Percentiles rank a stretch among this genome's conserved stretches.
phyloP scores from a whole-genome alignment of 371 early-diverging fungal species.

The Actinomucor elegans region DNA sequence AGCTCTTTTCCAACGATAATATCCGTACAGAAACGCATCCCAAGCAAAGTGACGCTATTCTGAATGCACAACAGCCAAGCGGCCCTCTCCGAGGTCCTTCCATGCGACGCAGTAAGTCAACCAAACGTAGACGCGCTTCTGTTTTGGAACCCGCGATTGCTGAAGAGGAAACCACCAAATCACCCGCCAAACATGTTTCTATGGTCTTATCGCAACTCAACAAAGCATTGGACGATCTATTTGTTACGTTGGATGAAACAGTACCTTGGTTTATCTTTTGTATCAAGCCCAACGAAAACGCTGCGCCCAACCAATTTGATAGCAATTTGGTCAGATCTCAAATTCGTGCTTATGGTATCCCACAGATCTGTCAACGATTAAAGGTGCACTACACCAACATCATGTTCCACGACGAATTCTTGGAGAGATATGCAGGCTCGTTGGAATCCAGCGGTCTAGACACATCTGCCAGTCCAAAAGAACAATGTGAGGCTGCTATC shows the following conservation, averaged over 20 bases:
- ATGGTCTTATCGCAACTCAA: constrained; percentile 65
- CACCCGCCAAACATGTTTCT: neutral
- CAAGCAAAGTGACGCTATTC: constrained; percentile 56
- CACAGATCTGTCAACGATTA: constrained; percentile 37
- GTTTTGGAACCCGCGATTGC: constrained; percentile 4
- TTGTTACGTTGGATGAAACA: constrained; percentile 83
- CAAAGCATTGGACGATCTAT: constrained; percentile 71
- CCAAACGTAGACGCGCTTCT: constrained; percentile 15
- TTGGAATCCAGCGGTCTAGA: constrained; percentile 12
- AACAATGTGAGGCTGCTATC: constrained; percentile 59
- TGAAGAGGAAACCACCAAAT: constrained; percentile 6
- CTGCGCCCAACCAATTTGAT: constrained; percentile 64
- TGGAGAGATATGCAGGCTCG: constrained; percentile 53
- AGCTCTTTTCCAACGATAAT: constrained; percentile 37
- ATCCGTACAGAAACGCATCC: constrained; percentile 65
- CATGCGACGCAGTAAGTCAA: constrained; percentile 44
- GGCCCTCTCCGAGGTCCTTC: constrained; percentile 55
- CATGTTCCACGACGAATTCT: constrained; percentile 42
- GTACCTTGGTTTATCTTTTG: constrained; percentile 88
- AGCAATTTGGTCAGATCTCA: constrained; percentile 61
- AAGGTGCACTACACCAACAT: constrained; percentile 56
- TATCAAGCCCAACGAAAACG: constrained; percentile 66
- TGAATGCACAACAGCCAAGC: constrained; percentile 60
- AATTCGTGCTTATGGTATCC: constrained; percentile 57
- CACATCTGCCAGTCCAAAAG: constrained; percentile 1